phyloP scores from a whole-genome alignment of 805 yeast species.

The Hanseniaspora meyeri region DNA sequence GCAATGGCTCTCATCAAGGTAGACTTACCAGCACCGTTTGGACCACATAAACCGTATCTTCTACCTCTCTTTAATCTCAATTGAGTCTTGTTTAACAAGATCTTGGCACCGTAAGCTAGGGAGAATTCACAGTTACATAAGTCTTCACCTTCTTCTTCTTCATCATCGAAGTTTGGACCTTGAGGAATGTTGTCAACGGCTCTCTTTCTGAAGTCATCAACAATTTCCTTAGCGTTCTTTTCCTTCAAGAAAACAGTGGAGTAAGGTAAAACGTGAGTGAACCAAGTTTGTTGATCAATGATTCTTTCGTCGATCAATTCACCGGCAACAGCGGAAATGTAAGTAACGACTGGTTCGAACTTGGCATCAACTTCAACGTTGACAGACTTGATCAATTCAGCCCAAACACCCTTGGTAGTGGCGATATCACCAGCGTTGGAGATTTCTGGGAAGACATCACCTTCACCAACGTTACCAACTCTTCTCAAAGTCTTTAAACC shows the following conservation, averaged over 20 bases:
- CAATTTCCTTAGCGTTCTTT: constrained; percentile 74
- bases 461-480: constrained; percentile 92
- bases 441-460: constrained; percentile 87
- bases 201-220: constrained; percentile 89
- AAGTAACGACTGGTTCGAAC: constrained; percentile 65
- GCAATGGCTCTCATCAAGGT: constrained; percentile 96
- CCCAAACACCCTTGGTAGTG: constrained; percentile 75
- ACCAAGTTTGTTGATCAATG: constrained; percentile 88
- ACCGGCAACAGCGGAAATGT: constrained; percentile 95
- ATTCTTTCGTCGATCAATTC: constrained; percentile 96
- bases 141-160: constrained; percentile 98
- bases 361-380: constrained; percentile 52
- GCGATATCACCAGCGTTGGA: constrained; percentile 96
- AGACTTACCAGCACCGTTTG: constrained; percentile 99
- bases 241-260: constrained; percentile 93
- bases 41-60: constrained; percentile 99
- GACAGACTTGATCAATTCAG: constrained; percentile 55
- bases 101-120: constrained; percentile 99
- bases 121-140: constrained; percentile 99
- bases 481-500: constrained; percentile 95
- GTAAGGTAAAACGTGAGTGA: constrained; percentile 77
- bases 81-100: constrained; percentile 98
- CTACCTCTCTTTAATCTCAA: constrained; percentile 97
- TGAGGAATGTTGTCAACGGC: constrained; percentile 97
- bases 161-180: constrained; percentile 91